These are phyloP conservation scores for Alnus rubra DNA, from an alignment of 306 rosid species.

Conservation along the genomic window DNA sequence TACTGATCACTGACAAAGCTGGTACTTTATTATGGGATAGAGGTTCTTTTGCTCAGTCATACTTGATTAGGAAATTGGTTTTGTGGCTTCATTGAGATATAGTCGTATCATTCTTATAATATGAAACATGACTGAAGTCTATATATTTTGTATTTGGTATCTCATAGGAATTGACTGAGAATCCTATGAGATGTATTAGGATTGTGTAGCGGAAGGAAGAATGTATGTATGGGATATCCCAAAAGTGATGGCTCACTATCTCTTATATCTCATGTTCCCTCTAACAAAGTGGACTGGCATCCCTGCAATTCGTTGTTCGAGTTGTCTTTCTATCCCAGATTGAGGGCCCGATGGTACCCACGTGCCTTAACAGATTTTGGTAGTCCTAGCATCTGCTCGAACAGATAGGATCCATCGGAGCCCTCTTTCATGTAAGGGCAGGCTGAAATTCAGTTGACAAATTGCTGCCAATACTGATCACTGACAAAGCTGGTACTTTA, in stretches of 20 bases:
- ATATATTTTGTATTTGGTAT: constrained; percentile 7
- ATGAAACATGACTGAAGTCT: constrained; percentile 14
- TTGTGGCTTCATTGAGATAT: not conserved
- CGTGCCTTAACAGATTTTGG: too few species aligned
- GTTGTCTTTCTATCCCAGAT: too few species aligned
- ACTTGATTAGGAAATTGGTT: not conserved
- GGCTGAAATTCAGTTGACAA: too few species aligned
- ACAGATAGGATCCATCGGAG: too few species aligned
- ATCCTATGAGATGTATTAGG: constrained; percentile 4
- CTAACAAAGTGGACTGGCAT: too few species aligned
- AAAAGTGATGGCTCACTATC: constrained; percentile 50
- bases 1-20: not conserved
- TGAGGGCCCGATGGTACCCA: too few species aligned
- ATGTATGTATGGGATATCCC: constrained; percentile 71
- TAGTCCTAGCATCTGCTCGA: too few species aligned
- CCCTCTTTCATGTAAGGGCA: too few species aligned
- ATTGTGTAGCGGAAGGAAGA: constrained; percentile 57
- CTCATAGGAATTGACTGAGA: constrained; percentile 55
- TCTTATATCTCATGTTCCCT: not conserved
- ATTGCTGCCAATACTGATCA: too few species aligned
- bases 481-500: not conserved
- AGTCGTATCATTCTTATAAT: constrained; percentile 12
- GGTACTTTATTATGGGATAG: not conserved
- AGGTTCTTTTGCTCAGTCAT: not conserved
- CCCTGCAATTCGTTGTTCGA: too few species aligned